A percentile compares a stretch with the other conserved stretches of the same genome.
phyloP scores from a whole-genome alignment of 2,329 filamentous ascomycete species.

The Verticillium alfalfae region DNA sequence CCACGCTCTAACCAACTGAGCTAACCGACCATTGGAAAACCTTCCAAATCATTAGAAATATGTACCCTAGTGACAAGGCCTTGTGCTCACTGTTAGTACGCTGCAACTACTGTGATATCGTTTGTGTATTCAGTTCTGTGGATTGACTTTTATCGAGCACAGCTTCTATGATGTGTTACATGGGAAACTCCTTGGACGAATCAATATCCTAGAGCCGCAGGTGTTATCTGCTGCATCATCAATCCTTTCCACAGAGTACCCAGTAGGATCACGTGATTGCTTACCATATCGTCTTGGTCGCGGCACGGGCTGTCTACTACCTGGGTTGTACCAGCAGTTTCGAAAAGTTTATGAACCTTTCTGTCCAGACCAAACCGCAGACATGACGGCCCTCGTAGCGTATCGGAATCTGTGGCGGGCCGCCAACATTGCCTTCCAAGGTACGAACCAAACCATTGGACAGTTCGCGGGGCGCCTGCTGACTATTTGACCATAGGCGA shows the following conservation, averaged over 20 bases:
- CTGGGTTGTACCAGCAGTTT: not conserved
- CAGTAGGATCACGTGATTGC: not conserved
- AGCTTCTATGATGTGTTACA: too few species aligned
- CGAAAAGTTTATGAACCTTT: not conserved
- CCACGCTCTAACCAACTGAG: not conserved
- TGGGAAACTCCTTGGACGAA: too few species aligned
- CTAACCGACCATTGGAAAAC: not conserved
- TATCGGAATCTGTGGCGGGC: slow-evolving; percentile 81
- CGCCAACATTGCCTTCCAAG: slow-evolving; percentile 75
- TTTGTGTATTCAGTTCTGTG: too few species aligned
- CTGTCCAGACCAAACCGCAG: slow-evolving; percentile 1
- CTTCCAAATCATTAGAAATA: too few species aligned
- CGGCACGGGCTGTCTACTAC: not conserved
- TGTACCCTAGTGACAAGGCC: too few species aligned
- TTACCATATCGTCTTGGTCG: not conserved
- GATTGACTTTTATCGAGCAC: too few species aligned
- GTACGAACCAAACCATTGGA: slow-evolving; percentile 34
- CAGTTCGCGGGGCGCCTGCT: not conserved
- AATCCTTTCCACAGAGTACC: not conserved
- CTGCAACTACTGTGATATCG: too few species aligned
- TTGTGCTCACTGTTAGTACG: too few species aligned
- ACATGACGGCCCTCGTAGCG: slow-evolving; percentile 61
- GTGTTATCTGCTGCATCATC: too few species aligned
- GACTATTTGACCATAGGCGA: slow-evolving; percentile 53
- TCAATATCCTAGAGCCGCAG: too few species aligned